Base-by-base conservation (phyloP, 2,329 filamentous ascomycete species). In the Zymoseptoria ardabiliae region DNA sequence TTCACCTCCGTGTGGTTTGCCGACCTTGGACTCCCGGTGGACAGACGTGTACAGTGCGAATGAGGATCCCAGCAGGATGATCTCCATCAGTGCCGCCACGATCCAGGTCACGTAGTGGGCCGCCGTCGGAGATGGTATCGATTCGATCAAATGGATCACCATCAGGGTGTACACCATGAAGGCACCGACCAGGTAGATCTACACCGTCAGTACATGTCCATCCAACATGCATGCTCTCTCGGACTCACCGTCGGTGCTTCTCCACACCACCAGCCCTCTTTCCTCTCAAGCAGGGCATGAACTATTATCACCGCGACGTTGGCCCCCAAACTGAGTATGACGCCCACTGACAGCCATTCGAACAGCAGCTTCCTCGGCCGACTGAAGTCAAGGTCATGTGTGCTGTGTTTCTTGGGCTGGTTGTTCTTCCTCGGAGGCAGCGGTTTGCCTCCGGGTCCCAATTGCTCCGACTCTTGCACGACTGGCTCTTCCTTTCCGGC, bases 91-190 rank as follows among this genome's bases (percentile, higher is more conserved):
- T n/a, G 91, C 73, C 23, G 87, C 87, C 50, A 91, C 75, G 50
- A 81, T 72, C 94, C 94, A 99, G 67, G 90, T 86, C 53, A 88
- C 75, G 58, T 93, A 82, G 74, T 97, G 91, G 56, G 90, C 86
- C 53, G 86, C 78, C 54, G 87, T 92, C 0, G 94, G 94, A 11
- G 89, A 89, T 35, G 90, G 86, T 63, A 84, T 85, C 70, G 88
- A 89, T 73, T 97, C 92, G 69, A 96, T 81, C 59, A 97, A 82
- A 28, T 91, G 91, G 69, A 97, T 88, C 65, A 95, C 82, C 65
- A 96, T 83, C 66, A 96, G 86, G 54, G 89, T 82, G 77, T 95
- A 94, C 64, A 94, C 85, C 79, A 96, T 96, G 65, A 91, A 88
- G 51, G 90, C 88, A 57, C 88, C 90, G 58, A 90, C 83, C 63